Conservation (phyloP, 2,329 filamentous ascomycete genomes). For the Colletotrichum musicola region DNA sequence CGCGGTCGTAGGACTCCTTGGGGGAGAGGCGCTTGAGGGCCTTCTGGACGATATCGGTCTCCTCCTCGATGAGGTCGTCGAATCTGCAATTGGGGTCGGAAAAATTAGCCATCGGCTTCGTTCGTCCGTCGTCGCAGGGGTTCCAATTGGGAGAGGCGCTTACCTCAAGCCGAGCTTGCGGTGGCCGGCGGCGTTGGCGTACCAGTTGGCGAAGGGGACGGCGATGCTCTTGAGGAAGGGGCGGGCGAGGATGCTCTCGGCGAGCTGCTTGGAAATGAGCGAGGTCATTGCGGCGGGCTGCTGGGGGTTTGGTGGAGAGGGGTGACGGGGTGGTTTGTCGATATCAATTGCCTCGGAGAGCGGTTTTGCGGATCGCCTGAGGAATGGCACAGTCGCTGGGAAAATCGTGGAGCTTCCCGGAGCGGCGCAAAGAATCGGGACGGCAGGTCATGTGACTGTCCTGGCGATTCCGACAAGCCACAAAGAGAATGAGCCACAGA, state of each 20-base stretch:
- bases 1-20: constrained; percentile 94
- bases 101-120: constrained; percentile 14
- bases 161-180: constrained; percentile 93
- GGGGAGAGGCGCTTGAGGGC: constrained; percentile 91
- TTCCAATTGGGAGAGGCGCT: constrained; percentile 42
- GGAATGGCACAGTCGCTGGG: constrained; percentile 29
- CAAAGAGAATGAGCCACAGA: not conserved
- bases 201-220: constrained; percentile 88
- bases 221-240: constrained; percentile 87
- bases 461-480: constrained; percentile 28
- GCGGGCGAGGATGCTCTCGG: constrained; percentile 72
- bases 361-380: constrained; percentile 37
- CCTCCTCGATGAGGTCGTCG: constrained; percentile 96
- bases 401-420: constrained; percentile 39
- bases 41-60: constrained; percentile 86
- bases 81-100: constrained; percentile 66
- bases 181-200: constrained; percentile 90
- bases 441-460: constrained; percentile 33
- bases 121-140: not conserved
- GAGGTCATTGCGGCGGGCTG: constrained; percentile 70
- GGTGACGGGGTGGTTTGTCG: constrained; percentile 29
- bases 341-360: constrained; percentile 38
- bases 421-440: constrained; percentile 39
- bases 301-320: constrained; percentile 32
- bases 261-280: constrained; percentile 52